These are phyloP conservation scores for Bruguiera hainesii DNA, from an alignment of 441 rosid species.

Conservation along the genomic window DNA sequence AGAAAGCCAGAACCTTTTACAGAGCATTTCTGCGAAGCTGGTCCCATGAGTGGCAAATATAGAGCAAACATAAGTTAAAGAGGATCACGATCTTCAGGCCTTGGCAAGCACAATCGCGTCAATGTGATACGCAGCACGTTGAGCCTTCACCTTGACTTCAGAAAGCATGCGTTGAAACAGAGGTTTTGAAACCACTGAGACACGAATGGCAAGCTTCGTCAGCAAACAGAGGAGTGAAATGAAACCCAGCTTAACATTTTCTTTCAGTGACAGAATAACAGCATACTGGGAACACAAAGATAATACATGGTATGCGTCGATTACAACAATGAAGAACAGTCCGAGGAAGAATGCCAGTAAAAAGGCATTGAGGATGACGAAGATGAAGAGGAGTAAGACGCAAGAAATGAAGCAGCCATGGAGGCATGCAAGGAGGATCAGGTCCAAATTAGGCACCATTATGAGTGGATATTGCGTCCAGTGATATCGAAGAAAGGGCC, in stretches of 20 bases:
- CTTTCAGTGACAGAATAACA: not conserved
- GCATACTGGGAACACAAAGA: not conserved
- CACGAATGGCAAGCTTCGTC: constrained; percentile 10
- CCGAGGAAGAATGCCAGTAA: constrained; percentile 26
- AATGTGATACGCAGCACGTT: not conserved
- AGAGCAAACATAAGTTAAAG: not conserved
- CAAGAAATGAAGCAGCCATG: constrained; percentile 25
- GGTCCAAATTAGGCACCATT: constrained; percentile 37
- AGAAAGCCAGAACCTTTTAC: not conserved
- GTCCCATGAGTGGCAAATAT: not conserved
- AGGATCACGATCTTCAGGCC: too few relatives aligned
- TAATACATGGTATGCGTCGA: constrained; percentile 22
- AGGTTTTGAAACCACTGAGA: constrained; percentile 17
- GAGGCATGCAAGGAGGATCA: constrained; percentile 33
- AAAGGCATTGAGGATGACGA: constrained; percentile 19
- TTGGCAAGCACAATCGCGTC: too few relatives aligned
- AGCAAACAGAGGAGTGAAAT: constrained; percentile 23
- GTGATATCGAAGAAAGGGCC: too few relatives aligned
- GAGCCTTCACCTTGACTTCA: constrained; percentile 10
- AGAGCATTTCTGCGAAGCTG: not conserved
- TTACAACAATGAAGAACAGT: constrained; percentile 25
- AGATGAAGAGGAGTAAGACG: constrained; percentile 15
- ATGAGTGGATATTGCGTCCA: too few relatives aligned
- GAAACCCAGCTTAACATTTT: constrained; percentile 31
- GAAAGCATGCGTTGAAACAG: constrained; percentile 9